These are phyloP conservation scores for Fennellomyces sp. DNA, from an alignment of 371 early-diverging fungal genomes.

Conservation along the genomic window DNA sequence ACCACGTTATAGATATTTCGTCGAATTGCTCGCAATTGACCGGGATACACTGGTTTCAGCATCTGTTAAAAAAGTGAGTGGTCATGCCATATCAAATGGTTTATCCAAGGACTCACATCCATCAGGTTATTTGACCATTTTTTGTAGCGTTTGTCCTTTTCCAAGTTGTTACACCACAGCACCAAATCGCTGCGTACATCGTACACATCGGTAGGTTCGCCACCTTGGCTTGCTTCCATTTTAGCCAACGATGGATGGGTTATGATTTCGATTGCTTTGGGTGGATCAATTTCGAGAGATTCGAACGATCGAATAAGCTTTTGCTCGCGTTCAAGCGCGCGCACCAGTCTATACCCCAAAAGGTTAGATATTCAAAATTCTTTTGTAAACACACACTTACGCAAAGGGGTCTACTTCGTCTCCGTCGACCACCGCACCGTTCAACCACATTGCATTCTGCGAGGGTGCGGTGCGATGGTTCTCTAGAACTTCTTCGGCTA, in stretches of 20 bases:
- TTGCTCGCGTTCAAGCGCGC: conserved; percentile 29
- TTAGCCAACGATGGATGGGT: conserved; percentile 40
- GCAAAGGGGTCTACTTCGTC: conserved; percentile 68
- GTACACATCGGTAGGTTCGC: conserved; percentile 50
- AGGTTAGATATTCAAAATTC: conserved; percentile 10
- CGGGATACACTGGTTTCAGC: conserved; percentile 59
- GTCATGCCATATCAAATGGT: neutral
- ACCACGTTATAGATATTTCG: conserved; percentile 75
- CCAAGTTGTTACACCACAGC: conserved; percentile 91
- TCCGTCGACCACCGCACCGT: conserved; percentile 62
- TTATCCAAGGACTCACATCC: conserved; percentile 35
- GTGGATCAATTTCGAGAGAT: conserved; percentile 51
- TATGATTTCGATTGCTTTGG: conserved; percentile 71
- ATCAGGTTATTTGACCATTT: conserved; percentile 64
- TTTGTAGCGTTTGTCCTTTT: conserved; percentile 77
- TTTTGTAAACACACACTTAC: conserved; percentile 31
- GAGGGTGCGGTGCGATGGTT: conserved; percentile 37
- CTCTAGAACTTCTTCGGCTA: conserved; percentile 29
- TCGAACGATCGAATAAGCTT: conserved; percentile 47
- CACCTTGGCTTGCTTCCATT: conserved; percentile 8
- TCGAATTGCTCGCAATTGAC: conserved; percentile 75
- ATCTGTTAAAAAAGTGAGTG: conserved; percentile 25
- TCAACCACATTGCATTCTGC: conserved; percentile 64
- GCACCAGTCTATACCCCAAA: conserved; percentile 21
- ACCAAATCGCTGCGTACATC: conserved; percentile 79